Evolutionary conservation across 352 stramenopile genomes (phyloP).

Genomic region (Phytophthora brassicae): DNA sequence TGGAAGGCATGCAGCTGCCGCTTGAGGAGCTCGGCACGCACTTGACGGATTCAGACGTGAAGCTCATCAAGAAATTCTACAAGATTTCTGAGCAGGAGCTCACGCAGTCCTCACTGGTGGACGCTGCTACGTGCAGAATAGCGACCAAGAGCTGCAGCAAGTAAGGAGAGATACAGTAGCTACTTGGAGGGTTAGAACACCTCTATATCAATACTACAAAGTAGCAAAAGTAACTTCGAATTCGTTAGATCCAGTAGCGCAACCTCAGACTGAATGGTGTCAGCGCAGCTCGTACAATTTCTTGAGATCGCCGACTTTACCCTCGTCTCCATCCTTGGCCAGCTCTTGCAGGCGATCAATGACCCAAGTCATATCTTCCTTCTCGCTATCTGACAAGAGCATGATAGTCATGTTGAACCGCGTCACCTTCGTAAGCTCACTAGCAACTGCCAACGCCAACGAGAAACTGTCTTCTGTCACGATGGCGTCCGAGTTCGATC

Average conservation of each 20-base stretch:
- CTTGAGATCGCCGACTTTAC: slow-evolving; percentile 34
- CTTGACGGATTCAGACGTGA: slow-evolving; percentile 49
- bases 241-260: slow-evolving; percentile 7
- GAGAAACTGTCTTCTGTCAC: background rate
- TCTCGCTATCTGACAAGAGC: slow-evolving; percentile 71
- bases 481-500: background rate
- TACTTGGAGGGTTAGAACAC: background rate
- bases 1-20: slow-evolving; percentile 55
- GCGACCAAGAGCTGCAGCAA: slow-evolving; percentile 88
- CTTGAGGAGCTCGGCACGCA: slow-evolving; percentile 52
- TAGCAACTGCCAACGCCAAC: slow-evolving; percentile 45
- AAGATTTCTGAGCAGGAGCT: slow-evolving; percentile 85
- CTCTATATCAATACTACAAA: slow-evolving; percentile 1
- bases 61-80: slow-evolving; percentile 79
- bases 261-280: slow-evolving; percentile 8
- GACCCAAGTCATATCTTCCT: slow-evolving; percentile 57
- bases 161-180: slow-evolving; percentile 32
- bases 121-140: slow-evolving; percentile 81
- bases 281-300: slow-evolving; percentile 48
- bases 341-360: slow-evolving; percentile 28
- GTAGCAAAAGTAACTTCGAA: slow-evolving; percentile 2
- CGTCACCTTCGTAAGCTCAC: slow-evolving; percentile 47
- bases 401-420: slow-evolving; percentile 82
- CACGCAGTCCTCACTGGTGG: slow-evolving; percentile 53
- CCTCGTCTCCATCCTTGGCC: slow-evolving; percentile 6